Conservation (phyloP, 2,329 filamentous ascomycete species). For the Metarhizium guizhouense region DNA sequence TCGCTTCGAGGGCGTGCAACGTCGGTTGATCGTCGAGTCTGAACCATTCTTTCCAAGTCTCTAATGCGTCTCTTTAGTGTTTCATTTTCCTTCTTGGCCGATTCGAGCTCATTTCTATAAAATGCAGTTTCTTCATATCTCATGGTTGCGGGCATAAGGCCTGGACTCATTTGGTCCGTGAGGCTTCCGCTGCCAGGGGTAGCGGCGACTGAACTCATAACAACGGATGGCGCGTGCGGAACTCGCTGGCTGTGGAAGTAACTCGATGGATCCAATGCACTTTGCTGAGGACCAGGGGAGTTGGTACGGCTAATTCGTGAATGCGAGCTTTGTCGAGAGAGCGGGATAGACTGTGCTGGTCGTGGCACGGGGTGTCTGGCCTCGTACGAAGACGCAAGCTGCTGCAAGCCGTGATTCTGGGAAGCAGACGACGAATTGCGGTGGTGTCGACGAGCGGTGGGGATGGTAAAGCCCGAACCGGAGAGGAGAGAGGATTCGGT, state of each 20-base stretch:
- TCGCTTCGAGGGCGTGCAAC: slow-evolving; percentile 38
- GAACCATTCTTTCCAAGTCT: slow-evolving; percentile 49
- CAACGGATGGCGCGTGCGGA: slow-evolving; percentile 22
- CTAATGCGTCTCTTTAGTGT: slow-evolving; percentile 49
- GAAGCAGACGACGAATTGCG: slow-evolving; percentile 52
- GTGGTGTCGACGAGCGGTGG: slow-evolving; percentile 44
- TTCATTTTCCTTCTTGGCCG: slow-evolving; percentile 56
- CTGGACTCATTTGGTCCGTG: slow-evolving; percentile 39
- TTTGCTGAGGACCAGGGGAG: slow-evolving; percentile 36
- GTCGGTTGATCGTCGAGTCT: slow-evolving; percentile 39
- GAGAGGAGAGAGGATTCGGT: slow-evolving; percentile 45
- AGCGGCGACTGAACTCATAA: slow-evolving; percentile 28
- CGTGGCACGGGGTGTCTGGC: slow-evolving; percentile 35
- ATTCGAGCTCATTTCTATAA: slow-evolving; percentile 51
- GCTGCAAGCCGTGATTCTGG: slow-evolving; percentile 33
- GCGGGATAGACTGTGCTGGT: slow-evolving; percentile 32
- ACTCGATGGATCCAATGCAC: slow-evolving; percentile 33
- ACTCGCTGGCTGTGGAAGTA: slow-evolving; percentile 41
- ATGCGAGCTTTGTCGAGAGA: slow-evolving; percentile 45
- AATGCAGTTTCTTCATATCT: slow-evolving; percentile 55
- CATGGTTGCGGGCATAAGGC: slow-evolving; percentile 45
- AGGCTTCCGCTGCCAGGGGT: slow-evolving; percentile 28
- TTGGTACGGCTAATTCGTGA: slow-evolving; percentile 43
- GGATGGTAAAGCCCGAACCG: slow-evolving; percentile 49
- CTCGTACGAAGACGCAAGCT: slow-evolving; percentile 27